Base-by-base conservation (phyloP, 257 asterid genomes). In the Solanum pennellii region DNA sequence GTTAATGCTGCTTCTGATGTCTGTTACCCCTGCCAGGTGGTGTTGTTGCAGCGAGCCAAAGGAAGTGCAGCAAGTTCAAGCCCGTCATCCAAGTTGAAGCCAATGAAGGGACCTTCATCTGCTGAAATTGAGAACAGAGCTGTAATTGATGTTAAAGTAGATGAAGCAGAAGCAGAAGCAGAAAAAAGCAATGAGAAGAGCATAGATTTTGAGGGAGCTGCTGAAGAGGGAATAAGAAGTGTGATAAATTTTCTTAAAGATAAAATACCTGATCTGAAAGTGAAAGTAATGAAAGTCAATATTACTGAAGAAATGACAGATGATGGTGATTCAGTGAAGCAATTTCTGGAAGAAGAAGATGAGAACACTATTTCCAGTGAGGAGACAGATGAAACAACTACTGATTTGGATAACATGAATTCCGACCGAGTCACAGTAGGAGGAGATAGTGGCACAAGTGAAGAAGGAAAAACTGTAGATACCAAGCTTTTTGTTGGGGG, bases 181-280 rank as follows among this genome's bases (percentile, higher is more conserved):
- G 96, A 93, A 84, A 96, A 92, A 84, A 88, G 88, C 5, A 94
- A 95, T 87, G 93, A 89, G 39, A 94, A 93, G 92, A 93, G 93
- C 89, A 89, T 93, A 20, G 97, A 94, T 88, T 88, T 93, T 88
- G 98, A 95, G 92, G 98, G 90, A 89, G 97, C 93, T 88, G 94
- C 98, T 71, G 98, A 94, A 90, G 98, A 97, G 89, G 98, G 98
- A 89, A 92, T 95, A 89, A 94, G 92, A 86, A 94, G 94, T 52
- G 97, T 95, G 75, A 91, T 95, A 86, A 97, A 95, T 89, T 97
- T 94, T 89, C 96, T 97, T 14, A 97, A 94, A 92, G 98, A 95
- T 35, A 97, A 93, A 91, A 93, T 97, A 87, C 99, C 99, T 23
- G 98, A 94, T 83, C 90, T 97, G 86, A 97, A 95, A 89, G 92